Percentiles rank a stretch among this genome's conserved stretches.
Evolutionary conservation across 208 protist species (phyloP).

Genomic region (Vickermania spadyakhi): DNA sequence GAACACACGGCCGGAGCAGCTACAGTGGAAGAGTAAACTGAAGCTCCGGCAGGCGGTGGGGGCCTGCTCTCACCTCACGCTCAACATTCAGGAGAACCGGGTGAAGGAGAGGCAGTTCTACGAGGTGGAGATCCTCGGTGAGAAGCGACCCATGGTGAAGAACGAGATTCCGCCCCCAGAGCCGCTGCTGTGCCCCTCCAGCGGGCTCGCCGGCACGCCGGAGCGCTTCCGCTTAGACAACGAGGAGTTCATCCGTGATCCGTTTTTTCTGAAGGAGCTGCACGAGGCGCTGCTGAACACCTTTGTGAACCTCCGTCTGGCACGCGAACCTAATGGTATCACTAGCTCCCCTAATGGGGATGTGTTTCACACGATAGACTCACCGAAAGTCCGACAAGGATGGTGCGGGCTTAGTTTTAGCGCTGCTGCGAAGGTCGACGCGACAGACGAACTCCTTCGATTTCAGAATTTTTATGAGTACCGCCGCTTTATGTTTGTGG

Average conservation of each 20-base stretch:
- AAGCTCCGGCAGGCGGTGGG: background rate
- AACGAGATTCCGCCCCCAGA: background rate
- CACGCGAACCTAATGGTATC: background rate
- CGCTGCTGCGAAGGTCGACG: no score
- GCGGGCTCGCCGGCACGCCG: background rate
- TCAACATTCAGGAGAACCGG: background rate
- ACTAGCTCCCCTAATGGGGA: no score
- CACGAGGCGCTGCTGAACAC: conserved; percentile 8
- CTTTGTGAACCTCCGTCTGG: conserved; percentile 1
- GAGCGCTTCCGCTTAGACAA: background rate
- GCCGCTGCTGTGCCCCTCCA: background rate
- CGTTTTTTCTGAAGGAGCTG: conserved; percentile 1
- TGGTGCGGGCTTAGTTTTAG: no score
- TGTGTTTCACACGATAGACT: no score
- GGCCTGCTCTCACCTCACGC: background rate
- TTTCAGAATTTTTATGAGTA: background rate
- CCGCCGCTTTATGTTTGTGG: conserved; percentile 2
- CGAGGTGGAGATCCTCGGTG: conserved; percentile 3
- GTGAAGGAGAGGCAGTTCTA: background rate
- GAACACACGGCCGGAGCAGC: no score
- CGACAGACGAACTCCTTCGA: conserved; percentile 3
- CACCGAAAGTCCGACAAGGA: no score
- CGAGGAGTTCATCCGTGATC: background rate
- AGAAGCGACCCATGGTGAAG: background rate
- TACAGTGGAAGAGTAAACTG: conserved; percentile 15